phyloP scores from a whole-genome alignment of 192 early-diverging fungal genomes.

The Backusella sp. region DNA sequence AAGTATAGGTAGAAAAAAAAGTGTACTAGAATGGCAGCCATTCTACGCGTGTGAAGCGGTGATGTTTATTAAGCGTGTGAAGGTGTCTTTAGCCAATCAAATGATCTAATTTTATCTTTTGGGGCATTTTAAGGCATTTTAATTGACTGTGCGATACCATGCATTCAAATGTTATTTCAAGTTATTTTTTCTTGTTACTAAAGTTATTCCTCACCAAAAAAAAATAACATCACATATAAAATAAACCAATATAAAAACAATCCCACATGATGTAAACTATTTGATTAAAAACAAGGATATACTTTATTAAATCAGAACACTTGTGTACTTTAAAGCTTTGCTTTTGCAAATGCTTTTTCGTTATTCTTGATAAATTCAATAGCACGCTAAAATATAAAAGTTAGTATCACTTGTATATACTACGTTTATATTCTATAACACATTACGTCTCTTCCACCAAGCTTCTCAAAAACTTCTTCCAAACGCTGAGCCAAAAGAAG shows the following conservation, averaged over 20 bases:
- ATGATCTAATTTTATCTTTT: not conserved
- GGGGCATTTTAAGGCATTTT: not conserved
- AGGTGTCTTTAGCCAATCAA: not conserved
- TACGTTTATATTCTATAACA: not conserved
- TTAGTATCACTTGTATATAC: not conserved
- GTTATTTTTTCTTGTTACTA: not conserved
- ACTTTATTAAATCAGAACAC: not conserved
- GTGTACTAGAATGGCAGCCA: no score
- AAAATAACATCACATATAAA: not conserved
- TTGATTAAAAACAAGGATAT: not conserved
- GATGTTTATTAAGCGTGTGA: not conserved
- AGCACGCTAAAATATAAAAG: constrained; percentile 9
- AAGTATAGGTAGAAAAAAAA: no score
- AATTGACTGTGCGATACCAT: not conserved
- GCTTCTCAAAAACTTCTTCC: constrained; percentile 31
- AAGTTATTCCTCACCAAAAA: not conserved
- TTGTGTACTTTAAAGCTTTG: constrained; percentile 13
- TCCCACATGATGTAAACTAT: not conserved
- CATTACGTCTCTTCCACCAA: constrained; percentile 31
- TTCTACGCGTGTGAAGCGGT: not conserved
- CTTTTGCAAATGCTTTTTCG: constrained; percentile 19
- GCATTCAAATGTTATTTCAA: not conserved
- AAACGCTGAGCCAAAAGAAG: constrained; percentile 30
- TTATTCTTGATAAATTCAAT: constrained; percentile 29
- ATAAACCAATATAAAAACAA: not conserved